Evolutionary conservation across 768 basidiomycete genomes (phyloP), one percentile per base, ranked within the genome.

Genomic region (Rhizopogon vulgaris): DNA sequence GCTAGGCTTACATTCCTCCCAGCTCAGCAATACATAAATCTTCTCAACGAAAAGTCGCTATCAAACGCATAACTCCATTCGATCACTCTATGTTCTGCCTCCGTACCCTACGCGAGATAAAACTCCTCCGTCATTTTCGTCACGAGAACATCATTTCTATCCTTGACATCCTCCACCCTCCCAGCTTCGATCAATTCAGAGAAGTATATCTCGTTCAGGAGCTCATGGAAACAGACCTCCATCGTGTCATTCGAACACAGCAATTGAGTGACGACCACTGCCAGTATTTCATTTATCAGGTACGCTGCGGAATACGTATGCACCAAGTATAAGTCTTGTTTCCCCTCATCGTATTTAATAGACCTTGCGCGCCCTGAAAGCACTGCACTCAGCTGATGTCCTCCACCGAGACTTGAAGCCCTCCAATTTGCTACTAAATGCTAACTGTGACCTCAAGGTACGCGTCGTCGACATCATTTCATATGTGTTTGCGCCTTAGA

Each of bases 281-380:
- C 60, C 93, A 98, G 69, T 99, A 99, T 68, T 97, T 99, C 65
- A 85, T 95, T 58, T 99, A 99, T 68, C 95, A 97, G 78, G 85
- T 83, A 55, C 46, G 72, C 52, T 37, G 43, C 39, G 59, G 50
- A 38, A 18, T 11, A 24, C 27, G 48, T 15, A 12, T 32, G 8
- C 28, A 25, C 43, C 30, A 38, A 17, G 11, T 32, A 36, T 18
- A 28, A 6, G 38, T 24, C 41, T 38, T 39, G 25, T 34, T 10
- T n/a, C 34, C 53, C 59, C 15, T 58, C 49, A 5, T 14, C 24
- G 6, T 34, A 43, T 38, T 39, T 43, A 24, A 6, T 60, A 90
- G 84, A 93, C 93, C 1, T 79, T 96, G 2, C 82, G 95, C 39
- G 95, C 93, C 0, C 72, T 99, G 57, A 99, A 99, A 67, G 94